Conservation (phyloP, 345 rosid genomes). For the Durio zibethinus region DNA sequence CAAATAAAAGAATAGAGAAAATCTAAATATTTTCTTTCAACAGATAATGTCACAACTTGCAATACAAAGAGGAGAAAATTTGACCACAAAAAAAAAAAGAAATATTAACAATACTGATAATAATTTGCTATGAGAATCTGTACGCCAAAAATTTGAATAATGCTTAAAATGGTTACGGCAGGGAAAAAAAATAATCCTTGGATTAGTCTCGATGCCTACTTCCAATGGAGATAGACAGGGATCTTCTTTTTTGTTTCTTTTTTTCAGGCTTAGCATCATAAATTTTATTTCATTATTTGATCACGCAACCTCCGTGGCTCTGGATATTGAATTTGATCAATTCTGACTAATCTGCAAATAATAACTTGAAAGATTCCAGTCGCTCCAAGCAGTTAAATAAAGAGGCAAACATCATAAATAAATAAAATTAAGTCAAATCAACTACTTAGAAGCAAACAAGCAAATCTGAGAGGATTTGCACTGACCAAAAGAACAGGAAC, state of each 20-base stretch:
- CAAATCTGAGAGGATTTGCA: slow-evolving; percentile 21
- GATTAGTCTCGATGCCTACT: not conserved
- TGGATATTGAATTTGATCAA: slow-evolving; percentile 8
- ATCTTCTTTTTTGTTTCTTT: not conserved
- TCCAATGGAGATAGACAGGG: not conserved
- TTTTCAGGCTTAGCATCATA: slow-evolving; percentile 3
- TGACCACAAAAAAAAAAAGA: not conserved
- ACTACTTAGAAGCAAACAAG: slow-evolving; percentile 22
- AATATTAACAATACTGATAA: not conserved
- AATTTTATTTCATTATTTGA: slow-evolving; percentile 15
- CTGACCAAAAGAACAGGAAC: slow-evolving; percentile 13
- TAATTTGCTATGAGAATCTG: slow-evolving; percentile 14
- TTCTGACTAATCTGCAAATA: slow-evolving; percentile 29
- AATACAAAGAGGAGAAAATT: not conserved
- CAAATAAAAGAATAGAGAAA: not conserved
- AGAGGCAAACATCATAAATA: slow-evolving; percentile 14
- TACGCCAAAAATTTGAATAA: slow-evolving; percentile 21
- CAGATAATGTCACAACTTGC: not conserved
- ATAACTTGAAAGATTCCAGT: slow-evolving; percentile 16
- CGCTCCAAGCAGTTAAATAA: slow-evolving; percentile 18
- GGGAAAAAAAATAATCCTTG: not conserved
- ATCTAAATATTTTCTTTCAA: not conserved
- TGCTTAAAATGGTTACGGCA: not conserved
- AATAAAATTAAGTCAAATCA: slow-evolving; percentile 18
- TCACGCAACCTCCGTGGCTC: slow-evolving; percentile 22